Evolutionary conservation across 75 land plant genomes (phyloP).

Genomic region (Larix kaempferi): DNA sequence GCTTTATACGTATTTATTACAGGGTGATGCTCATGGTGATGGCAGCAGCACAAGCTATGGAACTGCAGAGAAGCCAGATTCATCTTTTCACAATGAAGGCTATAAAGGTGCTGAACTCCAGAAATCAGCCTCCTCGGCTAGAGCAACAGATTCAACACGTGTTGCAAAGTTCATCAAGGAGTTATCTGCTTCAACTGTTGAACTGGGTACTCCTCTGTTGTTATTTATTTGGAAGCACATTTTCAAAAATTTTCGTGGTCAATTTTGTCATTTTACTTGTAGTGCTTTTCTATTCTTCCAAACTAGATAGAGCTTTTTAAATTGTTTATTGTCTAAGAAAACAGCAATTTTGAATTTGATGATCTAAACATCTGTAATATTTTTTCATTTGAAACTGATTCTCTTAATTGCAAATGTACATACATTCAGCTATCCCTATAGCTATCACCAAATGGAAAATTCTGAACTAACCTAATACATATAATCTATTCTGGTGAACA

Average conservation of each 20-base stretch:
- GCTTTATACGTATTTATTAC: neutral
- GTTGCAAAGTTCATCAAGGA: constrained; percentile 82
- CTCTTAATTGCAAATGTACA: no score
- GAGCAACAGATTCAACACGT: constrained; percentile 96
- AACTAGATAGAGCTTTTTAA: neutral
- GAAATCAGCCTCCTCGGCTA: constrained; percentile 51
- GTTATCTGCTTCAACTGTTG: constrained; percentile 67
- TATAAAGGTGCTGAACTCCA: constrained; percentile 27
- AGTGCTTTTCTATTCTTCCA: neutral
- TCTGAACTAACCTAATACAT: no score
- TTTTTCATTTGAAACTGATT: no score
- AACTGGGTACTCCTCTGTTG: constrained; percentile 53
- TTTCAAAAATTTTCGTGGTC: neutral
- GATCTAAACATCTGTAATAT: no score
- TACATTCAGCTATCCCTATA: no score
- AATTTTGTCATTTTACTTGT: neutral
- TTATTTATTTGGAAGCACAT: neutral
- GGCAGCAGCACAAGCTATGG: constrained; percentile 22
- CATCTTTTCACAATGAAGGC: constrained; percentile 14
- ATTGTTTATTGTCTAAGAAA: neutral
- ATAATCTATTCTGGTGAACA: no score
- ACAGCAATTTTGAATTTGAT: neutral
- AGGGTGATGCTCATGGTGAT: constrained; percentile 37
- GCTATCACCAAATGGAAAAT: no score
- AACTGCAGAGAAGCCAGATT: constrained; percentile 22